Percentiles rank a stretch among this genome's conserved stretches.
Conservation (phyloP, 345 rosid genomes). For the Sapria himalayana region DNA sequence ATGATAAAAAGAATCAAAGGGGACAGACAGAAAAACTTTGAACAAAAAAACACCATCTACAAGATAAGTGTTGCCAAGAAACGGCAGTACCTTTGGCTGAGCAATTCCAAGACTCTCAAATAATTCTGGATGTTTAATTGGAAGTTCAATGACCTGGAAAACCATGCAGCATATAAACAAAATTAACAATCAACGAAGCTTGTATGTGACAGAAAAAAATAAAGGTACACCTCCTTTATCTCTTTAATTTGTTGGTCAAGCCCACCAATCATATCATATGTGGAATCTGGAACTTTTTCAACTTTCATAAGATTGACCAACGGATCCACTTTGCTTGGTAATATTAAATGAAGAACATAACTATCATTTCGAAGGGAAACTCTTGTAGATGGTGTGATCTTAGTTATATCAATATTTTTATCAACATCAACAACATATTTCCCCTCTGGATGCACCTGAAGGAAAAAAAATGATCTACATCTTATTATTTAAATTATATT, state of each 20-base stretch:
- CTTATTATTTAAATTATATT: too few species aligned
- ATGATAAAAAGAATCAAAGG: neutral
- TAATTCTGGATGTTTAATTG: slow-evolving; percentile 93
- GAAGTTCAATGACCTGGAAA: slow-evolving; percentile 87
- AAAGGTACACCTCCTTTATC: slow-evolving; percentile 98
- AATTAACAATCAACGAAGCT: slow-evolving; percentile 3
- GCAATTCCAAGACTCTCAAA: slow-evolving; percentile 97
- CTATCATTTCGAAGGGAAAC: slow-evolving; percentile 97
- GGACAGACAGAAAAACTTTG: neutral
- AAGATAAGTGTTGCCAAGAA: neutral
- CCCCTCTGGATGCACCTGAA: slow-evolving; percentile 98
- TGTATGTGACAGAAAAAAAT: neutral
- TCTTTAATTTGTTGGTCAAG: slow-evolving; percentile 98
- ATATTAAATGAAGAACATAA: slow-evolving; percentile 78
- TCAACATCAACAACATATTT: slow-evolving; percentile 94
- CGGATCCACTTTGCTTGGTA: slow-evolving; percentile 96
- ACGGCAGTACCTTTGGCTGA: slow-evolving; percentile 66
- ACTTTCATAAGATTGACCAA: slow-evolving; percentile 98
- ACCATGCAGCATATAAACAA: neutral
- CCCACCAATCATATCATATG: slow-evolving; percentile 98
- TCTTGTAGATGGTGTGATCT: slow-evolving; percentile 82
- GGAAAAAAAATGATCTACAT: slow-evolving; percentile 1
- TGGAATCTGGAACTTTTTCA: slow-evolving; percentile 94
- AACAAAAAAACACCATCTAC: neutral
- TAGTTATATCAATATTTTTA: slow-evolving; percentile 82